Conservation (phyloP, 768 basidiomycete genomes). For the Boletellus ananas region DNA sequence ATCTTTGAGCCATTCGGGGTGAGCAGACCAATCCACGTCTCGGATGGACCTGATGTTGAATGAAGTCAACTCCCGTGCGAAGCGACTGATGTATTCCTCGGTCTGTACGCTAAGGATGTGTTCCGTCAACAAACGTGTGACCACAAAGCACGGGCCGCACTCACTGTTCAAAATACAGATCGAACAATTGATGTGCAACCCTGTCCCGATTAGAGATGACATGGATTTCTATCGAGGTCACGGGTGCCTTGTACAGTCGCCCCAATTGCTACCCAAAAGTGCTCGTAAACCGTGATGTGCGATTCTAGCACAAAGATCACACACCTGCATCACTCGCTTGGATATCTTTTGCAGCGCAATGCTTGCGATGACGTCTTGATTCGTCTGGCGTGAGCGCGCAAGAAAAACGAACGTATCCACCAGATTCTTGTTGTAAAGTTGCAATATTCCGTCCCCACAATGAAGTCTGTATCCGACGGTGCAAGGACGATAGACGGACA, state of each 20-base stretch:
- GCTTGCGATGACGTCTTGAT: slow-evolving; percentile 49
- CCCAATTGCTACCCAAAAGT: slow-evolving; percentile 51
- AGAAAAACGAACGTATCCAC: slow-evolving; percentile 59
- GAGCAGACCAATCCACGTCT: slow-evolving; percentile 39
- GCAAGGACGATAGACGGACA: slow-evolving; percentile 50
- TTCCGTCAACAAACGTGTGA: background rate
- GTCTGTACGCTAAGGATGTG: slow-evolving; percentile 40
- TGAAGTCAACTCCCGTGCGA: slow-evolving; percentile 39
- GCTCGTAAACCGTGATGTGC: background rate
- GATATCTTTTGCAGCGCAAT: slow-evolving; percentile 65
- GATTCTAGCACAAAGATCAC: slow-evolving; percentile 1
- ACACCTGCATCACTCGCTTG: slow-evolving; percentile 45
- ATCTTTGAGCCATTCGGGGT: slow-evolving; percentile 31
- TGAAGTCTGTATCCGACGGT: slow-evolving; percentile 52
- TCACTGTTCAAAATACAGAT: slow-evolving; percentile 65
- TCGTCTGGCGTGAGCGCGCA: slow-evolving; percentile 42
- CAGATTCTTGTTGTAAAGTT: slow-evolving; percentile 53
- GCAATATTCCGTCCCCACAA: slow-evolving; percentile 51
- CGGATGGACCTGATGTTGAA: slow-evolving; percentile 41
- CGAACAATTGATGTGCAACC: slow-evolving; percentile 62
- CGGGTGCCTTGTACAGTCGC: slow-evolving; percentile 47
- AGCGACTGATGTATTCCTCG: slow-evolving; percentile 45
- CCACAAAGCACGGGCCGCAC: slow-evolving; percentile 34
- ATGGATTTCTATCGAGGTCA: slow-evolving; percentile 56
- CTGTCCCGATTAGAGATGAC: slow-evolving; percentile 68